Evolutionary conservation across 2,329 filamentous ascomycete species (phyloP).

Genomic region (Fonsecaea erecta): DNA sequence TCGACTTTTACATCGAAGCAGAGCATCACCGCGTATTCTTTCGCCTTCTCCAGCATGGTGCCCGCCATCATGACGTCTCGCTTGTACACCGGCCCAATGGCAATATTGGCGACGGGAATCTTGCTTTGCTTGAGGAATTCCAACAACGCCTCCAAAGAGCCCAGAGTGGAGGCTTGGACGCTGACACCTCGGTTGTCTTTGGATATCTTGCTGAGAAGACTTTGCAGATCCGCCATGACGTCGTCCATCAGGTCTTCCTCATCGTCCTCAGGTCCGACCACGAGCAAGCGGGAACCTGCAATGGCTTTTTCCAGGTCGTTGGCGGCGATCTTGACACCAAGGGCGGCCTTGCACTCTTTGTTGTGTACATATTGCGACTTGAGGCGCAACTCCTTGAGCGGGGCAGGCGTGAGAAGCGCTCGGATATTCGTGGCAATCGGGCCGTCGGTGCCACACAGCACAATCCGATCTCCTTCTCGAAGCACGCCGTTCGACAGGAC

Average conservation of each 20-base stretch:
- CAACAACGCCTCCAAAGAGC: slow-evolving; percentile 91
- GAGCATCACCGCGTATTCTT: slow-evolving; percentile 97
- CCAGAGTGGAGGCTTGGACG: slow-evolving; percentile 95
- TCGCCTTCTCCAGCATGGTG: slow-evolving; percentile 93
- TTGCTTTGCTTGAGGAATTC: slow-evolving; percentile 96
- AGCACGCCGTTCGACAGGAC: slow-evolving; percentile 95
- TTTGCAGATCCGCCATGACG: slow-evolving; percentile 91
- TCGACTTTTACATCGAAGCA: slow-evolving; percentile 99
- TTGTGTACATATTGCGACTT: slow-evolving; percentile 98
- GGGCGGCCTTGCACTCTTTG: slow-evolving; percentile 96
- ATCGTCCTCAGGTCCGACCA: slow-evolving; percentile 92
- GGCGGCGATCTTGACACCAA: slow-evolving; percentile 98
- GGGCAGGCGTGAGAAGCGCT: slow-evolving; percentile 88
- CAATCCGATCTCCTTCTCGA: slow-evolving; percentile 89
- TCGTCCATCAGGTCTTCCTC: slow-evolving; percentile 97
- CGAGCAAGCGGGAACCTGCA: slow-evolving; percentile 90
- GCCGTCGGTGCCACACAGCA: slow-evolving; percentile 95
- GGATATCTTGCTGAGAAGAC: slow-evolving; percentile 86
- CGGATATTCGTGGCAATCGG: slow-evolving; percentile 94
- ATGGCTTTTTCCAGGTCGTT: slow-evolving; percentile 96
- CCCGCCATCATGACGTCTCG: slow-evolving; percentile 93
- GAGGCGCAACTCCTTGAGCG: slow-evolving; percentile 89
- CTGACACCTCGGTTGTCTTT: slow-evolving; percentile 93
- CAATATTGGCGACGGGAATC: slow-evolving; percentile 96
- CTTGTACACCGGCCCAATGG: slow-evolving; percentile 96